Evolutionary conservation across 2,329 filamentous ascomycete genomes (phyloP).

Genomic region (Fusarium vanettenii): DNA sequence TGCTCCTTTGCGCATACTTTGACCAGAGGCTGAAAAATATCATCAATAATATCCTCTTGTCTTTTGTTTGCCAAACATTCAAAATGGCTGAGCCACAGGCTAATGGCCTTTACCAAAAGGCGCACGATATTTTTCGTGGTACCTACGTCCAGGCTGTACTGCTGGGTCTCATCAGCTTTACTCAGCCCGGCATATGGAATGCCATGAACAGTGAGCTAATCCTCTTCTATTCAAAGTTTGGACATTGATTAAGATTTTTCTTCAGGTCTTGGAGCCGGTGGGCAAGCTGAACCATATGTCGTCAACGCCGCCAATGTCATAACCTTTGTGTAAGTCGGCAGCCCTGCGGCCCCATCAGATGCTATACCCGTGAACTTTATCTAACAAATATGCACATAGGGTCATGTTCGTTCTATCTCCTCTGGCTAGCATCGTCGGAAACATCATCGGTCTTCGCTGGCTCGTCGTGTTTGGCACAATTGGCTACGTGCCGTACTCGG

Average conservation of each 20-base stretch:
- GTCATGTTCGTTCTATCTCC: background rate
- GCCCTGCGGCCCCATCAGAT: background rate
- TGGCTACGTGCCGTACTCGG: slow-evolving; percentile 1
- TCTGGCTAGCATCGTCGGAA: background rate
- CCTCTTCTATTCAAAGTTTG: too few relatives aligned
- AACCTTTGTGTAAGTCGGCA: background rate
- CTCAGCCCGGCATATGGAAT: background rate
- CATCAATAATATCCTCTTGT: background rate
- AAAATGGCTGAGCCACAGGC: background rate
- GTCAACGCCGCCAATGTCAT: background rate
- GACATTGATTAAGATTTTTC: too few relatives aligned
- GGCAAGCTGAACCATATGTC: background rate
- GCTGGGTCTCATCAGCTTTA: background rate
- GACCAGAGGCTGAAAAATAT: background rate
- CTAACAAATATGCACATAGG: background rate
- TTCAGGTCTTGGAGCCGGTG: background rate
- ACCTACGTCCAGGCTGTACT: background rate
- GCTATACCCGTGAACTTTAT: background rate
- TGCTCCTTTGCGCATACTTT: background rate
- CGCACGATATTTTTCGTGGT: background rate
- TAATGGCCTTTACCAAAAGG: background rate
- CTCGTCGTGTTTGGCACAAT: slow-evolving; percentile 2
- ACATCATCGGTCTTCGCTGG: background rate
- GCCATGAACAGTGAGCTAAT: background rate
- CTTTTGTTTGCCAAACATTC: background rate